Percentiles rank a stretch among this genome's conserved stretches.
phyloP scores from a whole-genome alignment of 306 rosid species.

The Prunus mume region DNA sequence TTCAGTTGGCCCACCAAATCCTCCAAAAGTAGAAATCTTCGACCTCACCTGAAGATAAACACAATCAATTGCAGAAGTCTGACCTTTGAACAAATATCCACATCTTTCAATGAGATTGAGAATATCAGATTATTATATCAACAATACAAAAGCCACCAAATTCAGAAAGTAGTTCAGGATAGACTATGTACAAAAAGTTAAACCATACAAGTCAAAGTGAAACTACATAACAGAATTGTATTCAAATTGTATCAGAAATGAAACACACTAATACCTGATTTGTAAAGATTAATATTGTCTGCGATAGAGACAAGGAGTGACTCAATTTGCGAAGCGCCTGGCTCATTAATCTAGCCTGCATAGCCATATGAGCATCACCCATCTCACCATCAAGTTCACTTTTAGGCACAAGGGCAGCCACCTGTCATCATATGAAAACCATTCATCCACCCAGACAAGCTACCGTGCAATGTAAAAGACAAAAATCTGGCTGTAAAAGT shows the following conservation, averaged over 20 bases:
- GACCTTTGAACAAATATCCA: background rate
- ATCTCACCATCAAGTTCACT: conserved; percentile 92
- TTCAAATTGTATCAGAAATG: background rate
- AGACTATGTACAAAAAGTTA: background rate
- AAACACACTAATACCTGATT: conserved; percentile 66
- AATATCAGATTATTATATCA: background rate
- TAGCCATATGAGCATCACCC: conserved; percentile 95
- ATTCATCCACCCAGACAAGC: conserved; percentile 11
- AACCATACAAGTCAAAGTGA: background rate
- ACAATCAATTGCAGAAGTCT: background rate
- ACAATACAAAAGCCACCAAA: background rate
- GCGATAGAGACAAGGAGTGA: conserved; percentile 81
- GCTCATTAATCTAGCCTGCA: conserved; percentile 98
- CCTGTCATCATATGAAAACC: conserved; percentile 42
- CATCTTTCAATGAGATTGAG: background rate
- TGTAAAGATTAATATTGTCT: conserved; percentile 66
- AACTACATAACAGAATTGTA: background rate
- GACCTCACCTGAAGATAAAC: conserved; percentile 64
- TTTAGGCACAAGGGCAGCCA: conserved; percentile 94
- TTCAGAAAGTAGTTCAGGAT: background rate
- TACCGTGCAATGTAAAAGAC: background rate
- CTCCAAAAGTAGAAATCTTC: conserved; percentile 83
- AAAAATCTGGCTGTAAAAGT: background rate
- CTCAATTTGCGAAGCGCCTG: conserved; percentile 92
- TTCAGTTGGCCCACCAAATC: conserved; percentile 83